These are phyloP conservation scores for Ilyonectria robusta DNA, from an alignment of 2,329 filamentous ascomycete species.

Conservation along the genomic window DNA sequence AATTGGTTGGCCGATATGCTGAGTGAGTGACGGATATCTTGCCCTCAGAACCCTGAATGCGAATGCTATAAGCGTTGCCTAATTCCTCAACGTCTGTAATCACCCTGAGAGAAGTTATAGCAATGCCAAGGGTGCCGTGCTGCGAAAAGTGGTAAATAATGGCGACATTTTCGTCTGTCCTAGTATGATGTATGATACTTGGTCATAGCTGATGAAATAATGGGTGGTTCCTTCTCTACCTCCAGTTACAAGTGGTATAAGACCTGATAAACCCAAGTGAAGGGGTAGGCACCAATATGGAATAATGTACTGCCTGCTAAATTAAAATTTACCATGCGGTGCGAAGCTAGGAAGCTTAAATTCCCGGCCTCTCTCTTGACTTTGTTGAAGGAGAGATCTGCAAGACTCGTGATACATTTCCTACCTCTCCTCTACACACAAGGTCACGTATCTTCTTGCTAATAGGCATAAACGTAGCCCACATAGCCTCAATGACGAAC, in stretches of 20 bases:
- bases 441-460: slow-evolving; percentile 36
- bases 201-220: neutral
- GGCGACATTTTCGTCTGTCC: slow-evolving; percentile 11
- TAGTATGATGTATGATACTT: slow-evolving; percentile 14
- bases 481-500: slow-evolving; percentile 56
- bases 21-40: slow-evolving; percentile 14
- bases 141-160: slow-evolving; percentile 21
- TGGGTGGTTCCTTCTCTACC: neutral
- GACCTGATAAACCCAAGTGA: slow-evolving; percentile 41
- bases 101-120: slow-evolving; percentile 4
- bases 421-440: slow-evolving; percentile 5
- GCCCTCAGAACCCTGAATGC: slow-evolving; percentile 21
- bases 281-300: slow-evolving; percentile 51
- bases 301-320: slow-evolving; percentile 51
- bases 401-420: slow-evolving; percentile 5
- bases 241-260: slow-evolving; percentile 17
- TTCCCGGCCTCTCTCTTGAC: too few species aligned
- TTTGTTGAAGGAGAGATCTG: too few species aligned
- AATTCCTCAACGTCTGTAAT: slow-evolving; percentile 2
- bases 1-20: slow-evolving; percentile 8
- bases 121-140: slow-evolving; percentile 14
- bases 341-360: neutral
- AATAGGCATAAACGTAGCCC: slow-evolving; percentile 54
- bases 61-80: neutral
- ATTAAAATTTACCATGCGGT: slow-evolving; percentile 26